Conservation (phyloP, 2,329 filamentous ascomycete genomes). For the Ramularia collo-cygni region DNA sequence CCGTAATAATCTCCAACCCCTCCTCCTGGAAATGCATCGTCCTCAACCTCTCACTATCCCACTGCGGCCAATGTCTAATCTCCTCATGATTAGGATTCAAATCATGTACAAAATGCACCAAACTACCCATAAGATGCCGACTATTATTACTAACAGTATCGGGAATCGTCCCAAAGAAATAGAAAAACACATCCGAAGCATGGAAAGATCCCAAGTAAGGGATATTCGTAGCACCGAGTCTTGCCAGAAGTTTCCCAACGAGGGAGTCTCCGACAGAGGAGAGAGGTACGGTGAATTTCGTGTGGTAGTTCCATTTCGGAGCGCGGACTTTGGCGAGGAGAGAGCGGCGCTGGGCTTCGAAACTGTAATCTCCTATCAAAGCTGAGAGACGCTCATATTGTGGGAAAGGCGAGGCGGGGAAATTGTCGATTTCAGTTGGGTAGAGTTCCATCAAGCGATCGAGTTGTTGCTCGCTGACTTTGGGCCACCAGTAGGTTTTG, state of each 20-base stretch:
- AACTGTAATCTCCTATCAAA: conserved; percentile 14
- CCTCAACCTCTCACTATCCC: conserved; percentile 1
- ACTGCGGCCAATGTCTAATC: conserved; percentile 12
- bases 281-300: conserved; percentile 6
- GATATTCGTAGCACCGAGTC: conserved; percentile 1
- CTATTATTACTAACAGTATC: conserved; percentile 6
- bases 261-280: conserved; percentile 1
- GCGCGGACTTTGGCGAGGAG: conserved; percentile 5
- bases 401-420: conserved; percentile 4
- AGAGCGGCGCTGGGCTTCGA: conserved; percentile 10
- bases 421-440: conserved; percentile 4
- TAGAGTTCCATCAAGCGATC: conserved; percentile 11
- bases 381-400: conserved; percentile 14
- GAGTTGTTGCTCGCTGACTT: conserved; percentile 11
- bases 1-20: conserved; percentile 10
- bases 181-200: conserved; percentile 12
- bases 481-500: conserved; percentile 12
- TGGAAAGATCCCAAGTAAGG: conserved; percentile 15
- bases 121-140: conserved; percentile 6
- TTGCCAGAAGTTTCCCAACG: conserved; percentile 5
- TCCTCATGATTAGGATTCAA: conserved; percentile 12
- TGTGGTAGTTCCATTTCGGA: conserved; percentile 9
- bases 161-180: conserved; percentile 11
- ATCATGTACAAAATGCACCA: conserved; percentile 13
- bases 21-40: conserved; percentile 10